Conservation (phyloP, 2,329 filamentous ascomycete species). For the Pseudogymnoascus sp. region DNA sequence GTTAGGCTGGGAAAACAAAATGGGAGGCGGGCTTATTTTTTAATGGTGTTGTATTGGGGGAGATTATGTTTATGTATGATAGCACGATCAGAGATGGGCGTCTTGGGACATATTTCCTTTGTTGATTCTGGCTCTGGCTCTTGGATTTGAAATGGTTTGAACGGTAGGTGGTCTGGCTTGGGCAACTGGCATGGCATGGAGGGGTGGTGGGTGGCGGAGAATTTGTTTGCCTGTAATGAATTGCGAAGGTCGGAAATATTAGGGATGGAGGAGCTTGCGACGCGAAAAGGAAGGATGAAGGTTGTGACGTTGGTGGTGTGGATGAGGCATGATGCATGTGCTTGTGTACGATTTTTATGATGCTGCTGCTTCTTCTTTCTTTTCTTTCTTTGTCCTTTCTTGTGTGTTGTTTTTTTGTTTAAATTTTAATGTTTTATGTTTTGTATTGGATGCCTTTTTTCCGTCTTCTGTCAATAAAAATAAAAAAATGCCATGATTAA, state of each 20-base stretch:
- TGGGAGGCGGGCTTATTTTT: background rate
- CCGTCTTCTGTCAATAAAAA: background rate
- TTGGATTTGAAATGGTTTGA: background rate
- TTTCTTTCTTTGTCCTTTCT: background rate
- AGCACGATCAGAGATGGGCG: background rate
- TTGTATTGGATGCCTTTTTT: background rate
- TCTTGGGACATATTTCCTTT: constrained; percentile 4
- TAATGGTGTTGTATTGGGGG: background rate
- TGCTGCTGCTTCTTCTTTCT: background rate
- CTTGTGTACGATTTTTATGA: constrained; percentile 1
- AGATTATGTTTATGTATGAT: constrained; percentile 1
- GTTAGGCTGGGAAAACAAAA: background rate
- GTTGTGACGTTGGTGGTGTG: background rate
- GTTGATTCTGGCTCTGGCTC: background rate
- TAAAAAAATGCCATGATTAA: background rate
- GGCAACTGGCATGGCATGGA: background rate
- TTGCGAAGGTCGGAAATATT: background rate
- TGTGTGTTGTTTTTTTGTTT: constrained; percentile 3
- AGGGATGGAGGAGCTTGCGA: background rate
- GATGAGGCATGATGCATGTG: constrained; percentile 1
- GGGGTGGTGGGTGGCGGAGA: background rate
- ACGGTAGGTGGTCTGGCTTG: background rate
- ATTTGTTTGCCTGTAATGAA: background rate
- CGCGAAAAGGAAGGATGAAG: background rate
- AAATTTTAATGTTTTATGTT: constrained; percentile 9